Conservation (phyloP, 1,139 yeast species). For the Nakaseomyces kungkrabaensis region DNA sequence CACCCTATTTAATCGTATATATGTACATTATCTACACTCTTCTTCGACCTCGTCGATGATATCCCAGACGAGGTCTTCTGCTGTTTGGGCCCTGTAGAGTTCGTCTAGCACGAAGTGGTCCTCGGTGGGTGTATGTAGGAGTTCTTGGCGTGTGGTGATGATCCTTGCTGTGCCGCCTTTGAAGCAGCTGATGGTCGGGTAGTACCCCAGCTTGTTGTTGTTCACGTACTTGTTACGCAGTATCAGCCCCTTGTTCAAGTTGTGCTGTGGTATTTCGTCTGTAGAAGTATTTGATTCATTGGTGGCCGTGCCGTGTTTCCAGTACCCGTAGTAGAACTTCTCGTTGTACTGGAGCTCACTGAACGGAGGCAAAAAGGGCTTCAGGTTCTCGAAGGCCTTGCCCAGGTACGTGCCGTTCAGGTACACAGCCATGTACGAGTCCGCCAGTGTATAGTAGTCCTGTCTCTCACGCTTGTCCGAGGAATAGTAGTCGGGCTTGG, state of each 20-base stretch:
- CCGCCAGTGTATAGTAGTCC: constrained; percentile 19
- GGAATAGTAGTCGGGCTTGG: constrained; percentile 30
- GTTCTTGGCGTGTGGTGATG: constrained; percentile 13
- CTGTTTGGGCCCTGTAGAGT: constrained; percentile 58
- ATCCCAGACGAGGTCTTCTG: constrained; percentile 80
- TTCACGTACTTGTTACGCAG: constrained; percentile 42
- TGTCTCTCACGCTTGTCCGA: constrained; percentile 21
- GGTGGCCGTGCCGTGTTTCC: constrained; percentile 27
- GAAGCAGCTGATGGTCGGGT: constrained; percentile 80
- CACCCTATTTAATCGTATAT: too few relatives aligned
- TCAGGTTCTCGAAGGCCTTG: constrained; percentile 53
- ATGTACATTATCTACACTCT: constrained; percentile 24
- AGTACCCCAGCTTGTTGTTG: constrained; percentile 83
- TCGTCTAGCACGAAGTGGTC: constrained; percentile 49
- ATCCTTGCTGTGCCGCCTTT: constrained; percentile 59
- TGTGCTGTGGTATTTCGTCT: not conserved
- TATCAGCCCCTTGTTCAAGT: constrained; percentile 22
- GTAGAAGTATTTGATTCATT: too few relatives aligned
- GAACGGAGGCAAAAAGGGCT: constrained; percentile 71
- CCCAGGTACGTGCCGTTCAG: constrained; percentile 70
- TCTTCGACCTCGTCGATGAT: constrained; percentile 77
- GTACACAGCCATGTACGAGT: constrained; percentile 46
- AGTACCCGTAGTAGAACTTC: constrained; percentile 33
- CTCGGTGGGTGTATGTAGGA: constrained; percentile 35
- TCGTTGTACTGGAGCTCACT: constrained; percentile 41